A percentile compares a stretch with the other conserved stretches of the same genome.
Evolutionary conservation across 1,139 yeast genomes (phyloP).

Genomic region (Lodderomyces metapsilosis): DNA sequence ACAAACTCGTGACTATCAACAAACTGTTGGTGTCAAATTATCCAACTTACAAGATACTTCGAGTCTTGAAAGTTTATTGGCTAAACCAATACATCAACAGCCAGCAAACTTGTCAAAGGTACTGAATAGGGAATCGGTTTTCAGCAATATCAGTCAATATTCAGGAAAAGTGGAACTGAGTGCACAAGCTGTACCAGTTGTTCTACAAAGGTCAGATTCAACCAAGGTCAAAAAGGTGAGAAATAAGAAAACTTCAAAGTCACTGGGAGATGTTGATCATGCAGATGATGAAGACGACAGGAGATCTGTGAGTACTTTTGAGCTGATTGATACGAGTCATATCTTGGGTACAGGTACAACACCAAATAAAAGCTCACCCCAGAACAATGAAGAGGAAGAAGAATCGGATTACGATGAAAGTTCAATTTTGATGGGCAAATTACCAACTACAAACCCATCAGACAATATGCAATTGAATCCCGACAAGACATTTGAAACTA

Average conservation of each 20-base stretch:
- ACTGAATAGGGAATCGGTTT: constrained; percentile 22
- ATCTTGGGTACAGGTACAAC: background rate
- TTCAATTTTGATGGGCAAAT: constrained; percentile 18
- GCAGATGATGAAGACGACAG: too few relatives aligned
- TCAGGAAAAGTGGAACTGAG: constrained; percentile 21
- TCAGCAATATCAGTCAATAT: constrained; percentile 30
- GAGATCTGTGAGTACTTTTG: background rate
- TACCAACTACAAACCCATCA: constrained; percentile 14
- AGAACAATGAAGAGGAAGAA: constrained; percentile 8
- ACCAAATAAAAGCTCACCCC: background rate
- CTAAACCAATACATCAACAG: constrained; percentile 3
- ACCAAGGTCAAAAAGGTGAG: constrained; percentile 10
- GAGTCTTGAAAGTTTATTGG: constrained; percentile 4
- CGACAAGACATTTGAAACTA: constrained; percentile 32
- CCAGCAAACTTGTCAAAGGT: background rate
- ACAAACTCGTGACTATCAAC: background rate
- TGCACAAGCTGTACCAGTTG: constrained; percentile 27
- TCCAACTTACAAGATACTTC: constrained; percentile 3
- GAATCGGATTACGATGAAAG: constrained; percentile 11
- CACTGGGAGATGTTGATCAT: constrained; percentile 1
- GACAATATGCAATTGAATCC: constrained; percentile 19
- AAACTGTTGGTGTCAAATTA: constrained; percentile 1
- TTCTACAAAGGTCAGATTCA: constrained; percentile 15
- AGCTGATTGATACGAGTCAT: background rate
- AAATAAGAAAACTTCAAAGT: background rate